Conservation (phyloP, 208 protist genomes). For the Herpetomonas samuelpessoai region DNA sequence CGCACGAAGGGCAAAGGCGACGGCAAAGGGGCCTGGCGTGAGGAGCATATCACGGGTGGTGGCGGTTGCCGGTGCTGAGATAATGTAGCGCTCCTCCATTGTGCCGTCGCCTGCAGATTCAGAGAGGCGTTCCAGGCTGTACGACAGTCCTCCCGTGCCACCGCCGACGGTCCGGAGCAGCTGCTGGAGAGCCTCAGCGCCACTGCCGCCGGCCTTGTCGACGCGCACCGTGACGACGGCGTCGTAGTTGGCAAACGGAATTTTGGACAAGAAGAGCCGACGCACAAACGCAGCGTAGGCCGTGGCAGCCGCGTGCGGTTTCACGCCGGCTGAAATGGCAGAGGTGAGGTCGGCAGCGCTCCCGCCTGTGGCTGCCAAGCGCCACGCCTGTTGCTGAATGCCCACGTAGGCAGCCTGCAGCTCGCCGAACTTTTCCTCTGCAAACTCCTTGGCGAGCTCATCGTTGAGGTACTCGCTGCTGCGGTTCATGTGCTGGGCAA, state of each 20-base stretch:
- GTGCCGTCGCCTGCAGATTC: not conserved
- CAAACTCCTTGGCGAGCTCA: constrained; percentile 31
- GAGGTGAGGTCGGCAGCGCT: not conserved
- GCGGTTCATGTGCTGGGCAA: not conserved
- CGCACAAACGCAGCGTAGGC: constrained; percentile 57
- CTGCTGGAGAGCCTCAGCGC: not conserved
- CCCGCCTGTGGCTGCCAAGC: constrained; percentile 18
- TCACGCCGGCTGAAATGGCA: not conserved
- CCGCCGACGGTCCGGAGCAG: not conserved
- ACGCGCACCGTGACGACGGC: constrained; percentile 52
- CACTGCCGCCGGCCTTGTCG: constrained; percentile 3
- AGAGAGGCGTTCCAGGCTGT: not conserved
- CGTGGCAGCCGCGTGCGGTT: constrained; percentile 25
- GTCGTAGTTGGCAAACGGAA: constrained; percentile 69
- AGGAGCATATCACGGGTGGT: not conserved
- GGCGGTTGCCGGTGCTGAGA: not conserved
- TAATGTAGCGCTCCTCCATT: not conserved
- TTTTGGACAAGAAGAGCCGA: constrained; percentile 36
- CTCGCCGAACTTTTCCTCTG: constrained; percentile 46
- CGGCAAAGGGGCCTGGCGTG: constrained; percentile 3
- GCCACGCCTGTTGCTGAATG: constrained; percentile 52
- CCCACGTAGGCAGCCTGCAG: constrained; percentile 44
- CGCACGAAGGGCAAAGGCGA: not conserved
- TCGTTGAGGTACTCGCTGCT: constrained; percentile 1
- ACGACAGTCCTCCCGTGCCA: not conserved